These are phyloP conservation scores for Immersiella caudata DNA, from an alignment of 495 filamentous ascomycete genomes.

Conservation along the genomic window DNA sequence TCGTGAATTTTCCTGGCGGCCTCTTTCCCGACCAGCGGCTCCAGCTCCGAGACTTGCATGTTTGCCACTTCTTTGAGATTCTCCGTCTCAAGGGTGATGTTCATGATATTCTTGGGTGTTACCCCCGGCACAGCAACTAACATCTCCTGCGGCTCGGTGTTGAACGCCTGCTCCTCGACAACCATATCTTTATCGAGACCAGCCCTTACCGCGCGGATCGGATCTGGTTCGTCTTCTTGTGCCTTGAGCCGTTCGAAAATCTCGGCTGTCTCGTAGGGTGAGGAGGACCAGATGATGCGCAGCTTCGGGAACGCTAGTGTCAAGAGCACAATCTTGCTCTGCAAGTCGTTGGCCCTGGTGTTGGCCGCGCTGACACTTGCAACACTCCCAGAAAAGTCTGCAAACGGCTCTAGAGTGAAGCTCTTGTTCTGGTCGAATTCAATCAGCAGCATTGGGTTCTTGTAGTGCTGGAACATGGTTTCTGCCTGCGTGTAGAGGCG, in stretches of 20 bases:
- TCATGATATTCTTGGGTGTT: constrained; percentile 72
- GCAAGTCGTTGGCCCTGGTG: constrained; percentile 68
- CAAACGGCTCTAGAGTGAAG: constrained; percentile 93
- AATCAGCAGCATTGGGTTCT: constrained; percentile 86
- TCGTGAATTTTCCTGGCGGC: constrained; percentile 73
- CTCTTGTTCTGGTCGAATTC: constrained; percentile 98
- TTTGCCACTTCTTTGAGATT: constrained; percentile 86
- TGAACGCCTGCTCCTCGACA: constrained; percentile 60
- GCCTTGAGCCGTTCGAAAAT: constrained; percentile 95
- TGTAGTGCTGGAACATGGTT: constrained; percentile 92
- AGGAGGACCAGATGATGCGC: constrained; percentile 89
- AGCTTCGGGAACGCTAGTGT: constrained; percentile 90
- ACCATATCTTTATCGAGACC: constrained; percentile 68
- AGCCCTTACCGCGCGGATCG: constrained; percentile 78
- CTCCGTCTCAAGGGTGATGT: constrained; percentile 69
- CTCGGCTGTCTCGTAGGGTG: constrained; percentile 94
- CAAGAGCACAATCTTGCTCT: constrained; percentile 88
- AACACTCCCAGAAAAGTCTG: constrained; percentile 71
- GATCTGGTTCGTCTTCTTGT: constrained; percentile 85
- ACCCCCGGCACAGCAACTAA: constrained; percentile 82
- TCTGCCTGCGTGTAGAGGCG: constrained; percentile 91
- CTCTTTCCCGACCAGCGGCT: constrained; percentile 75
- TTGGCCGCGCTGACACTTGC: constrained; percentile 56
- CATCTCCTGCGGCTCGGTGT: constrained; percentile 79
- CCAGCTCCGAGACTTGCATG: constrained; percentile 73